phyloP scores from a whole-genome alignment of 768 basidiomycete species.

The Kwoniella europaea region DNA sequence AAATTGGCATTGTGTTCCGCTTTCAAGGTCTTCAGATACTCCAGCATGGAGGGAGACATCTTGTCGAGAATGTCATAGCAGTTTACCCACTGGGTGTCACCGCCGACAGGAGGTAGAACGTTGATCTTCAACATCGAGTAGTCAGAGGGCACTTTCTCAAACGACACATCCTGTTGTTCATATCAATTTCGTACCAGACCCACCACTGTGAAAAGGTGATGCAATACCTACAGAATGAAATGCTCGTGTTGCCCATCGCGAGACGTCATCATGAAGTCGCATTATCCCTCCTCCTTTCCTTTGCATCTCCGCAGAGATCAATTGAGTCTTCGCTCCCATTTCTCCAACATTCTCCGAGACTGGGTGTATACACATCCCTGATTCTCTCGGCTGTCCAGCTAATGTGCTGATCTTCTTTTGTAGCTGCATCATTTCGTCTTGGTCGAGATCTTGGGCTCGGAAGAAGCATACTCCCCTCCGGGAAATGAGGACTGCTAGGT shows the following conservation, averaged over 20 bases:
- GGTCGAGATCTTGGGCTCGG: slow-evolving; percentile 52
- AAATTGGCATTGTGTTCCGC: slow-evolving; percentile 56
- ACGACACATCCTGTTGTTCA: slow-evolving; percentile 48
- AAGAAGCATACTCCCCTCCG: slow-evolving; percentile 59
- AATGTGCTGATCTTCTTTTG: slow-evolving; percentile 45
- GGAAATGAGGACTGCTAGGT: slow-evolving; percentile 64
- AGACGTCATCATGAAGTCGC: slow-evolving; percentile 45
- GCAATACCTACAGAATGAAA: slow-evolving; percentile 36
- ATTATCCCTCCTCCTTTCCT: slow-evolving; percentile 45
- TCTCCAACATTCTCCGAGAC: slow-evolving; percentile 52
- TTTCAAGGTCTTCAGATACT: slow-evolving; percentile 55
- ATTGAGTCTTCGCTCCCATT: slow-evolving; percentile 44
- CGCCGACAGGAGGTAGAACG: slow-evolving; percentile 53
- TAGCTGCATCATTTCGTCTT: slow-evolving; percentile 50
- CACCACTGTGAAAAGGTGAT: not conserved
- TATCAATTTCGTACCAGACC: not conserved
- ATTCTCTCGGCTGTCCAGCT: slow-evolving; percentile 51
- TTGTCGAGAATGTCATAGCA: slow-evolving; percentile 53
- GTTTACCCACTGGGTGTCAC: slow-evolving; percentile 56
- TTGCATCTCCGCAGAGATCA: slow-evolving; percentile 48
- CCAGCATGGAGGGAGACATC: slow-evolving; percentile 49
- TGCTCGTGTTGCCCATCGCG: slow-evolving; percentile 44
- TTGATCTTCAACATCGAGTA: slow-evolving; percentile 56
- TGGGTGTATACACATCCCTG: slow-evolving; percentile 53
- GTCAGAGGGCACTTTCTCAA: slow-evolving; percentile 55